Evolutionary conservation across 306 rosid species (phyloP), one percentile per base, ranked within the genome.

Genomic region (Arachis hypogaea): DNA sequence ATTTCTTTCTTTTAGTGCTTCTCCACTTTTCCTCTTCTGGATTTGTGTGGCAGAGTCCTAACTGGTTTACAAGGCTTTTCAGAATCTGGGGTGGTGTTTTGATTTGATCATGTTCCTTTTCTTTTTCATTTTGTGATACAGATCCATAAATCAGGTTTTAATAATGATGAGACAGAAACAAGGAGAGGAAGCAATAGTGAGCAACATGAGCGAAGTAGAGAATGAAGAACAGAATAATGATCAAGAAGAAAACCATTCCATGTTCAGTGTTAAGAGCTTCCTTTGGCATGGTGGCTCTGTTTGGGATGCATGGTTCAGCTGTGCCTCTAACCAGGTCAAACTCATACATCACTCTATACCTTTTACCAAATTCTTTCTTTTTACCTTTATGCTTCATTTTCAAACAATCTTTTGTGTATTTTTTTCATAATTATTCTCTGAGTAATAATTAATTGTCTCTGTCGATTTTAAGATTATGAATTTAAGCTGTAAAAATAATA

Each of bases 231-330:
- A 63, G 7, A 56, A 64, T 41, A 63, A 38, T 59, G 63, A 51
- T 7, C 80, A 22, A 22, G 1, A 22, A 22, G 28, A 73, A 29
- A 84, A 84, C n/a, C 71, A 81, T 1, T 82, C 96, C 33, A 11
- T 63, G 55, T 78, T 92, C 36, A 87, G 80, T 72, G 70, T 94
- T 80, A 94, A 86, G 75, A 89, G 30, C 66, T 30, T 92, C 44
- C 95, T 94, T 59, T 94, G 98, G 98, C 96, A 94, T 58, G 98
- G 98, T 6, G 98, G 98, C 75, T 94, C 98, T 60, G 94, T 74
- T 18, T 94, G 98, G 98, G 98, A 94, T 69, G 98, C 98, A 11
- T 94, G 98, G 98, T 91, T 94, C 85, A 94, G 98, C 72, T 94
- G 98, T 63, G 96, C 99, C 73, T 94, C 99, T 47, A 94, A 94